Evolutionary conservation across 2,329 filamentous ascomycete species (phyloP), one percentile per base, ranked within the genome.

Genomic region (Pleomassaria siparia): DNA sequence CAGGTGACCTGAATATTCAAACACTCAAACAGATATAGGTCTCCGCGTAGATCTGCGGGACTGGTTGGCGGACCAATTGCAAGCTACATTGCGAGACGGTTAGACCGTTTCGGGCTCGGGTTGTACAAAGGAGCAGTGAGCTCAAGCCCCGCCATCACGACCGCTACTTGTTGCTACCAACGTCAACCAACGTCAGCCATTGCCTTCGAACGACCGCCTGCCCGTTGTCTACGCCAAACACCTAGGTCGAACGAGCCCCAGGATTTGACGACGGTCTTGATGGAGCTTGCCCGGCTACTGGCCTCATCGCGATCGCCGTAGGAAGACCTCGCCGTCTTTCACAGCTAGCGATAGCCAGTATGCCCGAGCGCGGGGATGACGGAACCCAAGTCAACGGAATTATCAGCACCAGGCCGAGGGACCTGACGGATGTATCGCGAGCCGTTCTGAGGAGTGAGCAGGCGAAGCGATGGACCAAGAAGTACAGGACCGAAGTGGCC

Each of bases 401-500:
- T 11, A 26, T 26, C 18, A 12, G 7, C n/a, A n/a, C n/a, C 4
- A 51, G 53, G 63, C 71, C 67, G 59, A 65, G 65, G 66, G 70
- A 71, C 72, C 67, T 74, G 25, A 62, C 58, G 22, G 55, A 62
- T 25, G 62, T 70, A 11, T 70, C 67, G 30, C 59, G 61, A 29
- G 54, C 64, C 10, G 59, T 71, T 11, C 49, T 71, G 56, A 58
- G 68, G 40, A 71, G 67, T 55, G 69, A 74, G 47, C 70, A 75
- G 51, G 69, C 74, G 40, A 79, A 76, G 62, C 68, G 64, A 62
- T 86, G 86, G 76, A 77, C 87, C 63, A 91, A 89, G 74, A 81
- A 80, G 58, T 92, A 94, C 72, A 82, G 88, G 56, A 91, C 87
- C 40, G 87, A 92, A 73, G 84, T 94, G 56, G 84, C 88, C 51